These are phyloP conservation scores for Paraphaeosphaeria minitans DNA, from an alignment of 2,329 filamentous ascomycete genomes.

Conservation along the genomic window DNA sequence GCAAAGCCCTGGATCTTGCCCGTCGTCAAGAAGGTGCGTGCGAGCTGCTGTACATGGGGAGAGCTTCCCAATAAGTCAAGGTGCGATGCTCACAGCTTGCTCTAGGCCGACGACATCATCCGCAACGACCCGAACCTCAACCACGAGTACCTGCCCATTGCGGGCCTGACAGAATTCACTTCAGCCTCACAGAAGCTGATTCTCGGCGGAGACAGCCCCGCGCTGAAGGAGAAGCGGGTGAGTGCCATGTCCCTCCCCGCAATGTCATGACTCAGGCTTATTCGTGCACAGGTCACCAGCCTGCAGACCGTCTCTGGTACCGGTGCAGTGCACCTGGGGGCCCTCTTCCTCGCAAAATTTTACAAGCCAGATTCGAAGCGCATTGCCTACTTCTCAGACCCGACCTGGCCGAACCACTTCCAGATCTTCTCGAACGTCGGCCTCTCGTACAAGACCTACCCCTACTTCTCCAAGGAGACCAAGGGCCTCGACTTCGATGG, in stretches of 20 bases:
- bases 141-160: conserved; percentile 98
- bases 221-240: conserved; percentile 80
- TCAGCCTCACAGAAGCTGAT: conserved; percentile 89
- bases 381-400: conserved; percentile 87
- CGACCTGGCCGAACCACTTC: conserved; percentile 98
- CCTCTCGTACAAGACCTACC: conserved; percentile 79
- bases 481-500: conserved; percentile 91
- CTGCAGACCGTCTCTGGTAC: conserved; percentile 97
- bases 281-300: conserved; percentile 62
- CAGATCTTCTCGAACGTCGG: conserved; percentile 96
- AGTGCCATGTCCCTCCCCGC: conserved; percentile 15
- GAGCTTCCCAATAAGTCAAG: neutral
- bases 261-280: conserved; percentile 32
- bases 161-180: conserved; percentile 84
- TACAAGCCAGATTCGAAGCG: conserved; percentile 69
- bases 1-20: conserved; percentile 97
- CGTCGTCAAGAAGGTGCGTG: conserved; percentile 88
- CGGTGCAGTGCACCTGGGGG: conserved; percentile 90
- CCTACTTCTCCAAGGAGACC: conserved; percentile 89
- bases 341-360: conserved; percentile 92
- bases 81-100: conserved; percentile 25
- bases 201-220: conserved; percentile 78
- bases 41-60: neutral
- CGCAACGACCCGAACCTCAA: conserved; percentile 88
- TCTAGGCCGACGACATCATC: conserved; percentile 86